Evolutionary conservation across 805 yeast genomes (phyloP), one percentile per base, ranked within the genome.

Genomic region (Pichia thaimueangensis): DNA sequence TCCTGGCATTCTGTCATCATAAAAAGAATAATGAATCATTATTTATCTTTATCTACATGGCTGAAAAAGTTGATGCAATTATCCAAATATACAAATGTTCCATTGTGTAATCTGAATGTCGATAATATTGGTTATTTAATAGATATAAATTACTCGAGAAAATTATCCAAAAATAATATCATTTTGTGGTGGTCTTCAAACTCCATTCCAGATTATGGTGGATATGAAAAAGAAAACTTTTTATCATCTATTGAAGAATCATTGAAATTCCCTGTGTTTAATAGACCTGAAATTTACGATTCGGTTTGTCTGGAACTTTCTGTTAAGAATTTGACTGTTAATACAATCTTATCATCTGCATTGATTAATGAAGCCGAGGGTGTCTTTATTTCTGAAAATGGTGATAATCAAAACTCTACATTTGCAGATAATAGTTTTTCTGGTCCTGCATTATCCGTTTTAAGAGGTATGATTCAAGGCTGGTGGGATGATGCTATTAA

Each of bases 401-500:
- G 50, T 7, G 50, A 44, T 21, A 45, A 51, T 5, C 51, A 50
- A 13, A 45, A 45, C 16, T 53, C 59, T 7, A 70, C 76, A 0
- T 76, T 89, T 51, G 83, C 91, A 12, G 86, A 82, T 51, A 95
- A 91, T 59, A 76, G 95, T 0, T 89, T 91, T 53, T 82, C 89
- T 10, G 72, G 80, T 0, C 76, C 84, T 0, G 85, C 96, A 2
- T 67, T 93, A 47, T 60, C 69, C 9, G 82, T 82, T 2, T 68
- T 93, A 43, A 74, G 94, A 55, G 60, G 71, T 7, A 67, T 93
- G 73, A 83, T 93, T 11, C 86, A 83, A 54, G 78, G 72, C 25
- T 87, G 96, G 96, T 91, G 97, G 96, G 94, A 87, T 54, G 83
- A 80, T 55, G 97, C 96, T 0, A 63, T 85, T 42, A 67, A 68